These are phyloP conservation scores for Cylindrodendrum hubeiense DNA, from an alignment of 2,329 filamentous ascomycete species.

Conservation along the genomic window DNA sequence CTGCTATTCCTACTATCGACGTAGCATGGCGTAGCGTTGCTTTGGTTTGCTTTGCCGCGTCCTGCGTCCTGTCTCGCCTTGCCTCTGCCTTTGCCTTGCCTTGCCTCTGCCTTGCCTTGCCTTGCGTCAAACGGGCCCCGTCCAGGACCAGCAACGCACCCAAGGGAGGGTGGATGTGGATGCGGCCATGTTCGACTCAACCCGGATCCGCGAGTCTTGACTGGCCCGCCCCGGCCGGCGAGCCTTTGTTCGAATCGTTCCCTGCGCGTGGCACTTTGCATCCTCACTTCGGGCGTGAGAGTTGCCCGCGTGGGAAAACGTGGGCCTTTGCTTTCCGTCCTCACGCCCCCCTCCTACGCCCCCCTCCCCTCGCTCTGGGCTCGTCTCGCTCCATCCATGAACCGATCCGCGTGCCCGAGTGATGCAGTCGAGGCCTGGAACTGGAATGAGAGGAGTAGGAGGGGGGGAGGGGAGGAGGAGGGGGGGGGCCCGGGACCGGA, in stretches of 20 bases:
- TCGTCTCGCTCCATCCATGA: slow-evolving; percentile 5
- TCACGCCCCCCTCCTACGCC: slow-evolving; percentile 11
- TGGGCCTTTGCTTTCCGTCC: background rate
- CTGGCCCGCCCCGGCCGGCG: background rate
- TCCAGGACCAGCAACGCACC: background rate
- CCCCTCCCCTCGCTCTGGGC: background rate
- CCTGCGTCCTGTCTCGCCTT: background rate
- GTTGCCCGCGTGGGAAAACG: slow-evolving; percentile 3
- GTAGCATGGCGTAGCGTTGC: background rate
- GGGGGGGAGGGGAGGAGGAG: background rate
- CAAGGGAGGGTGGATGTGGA: background rate
- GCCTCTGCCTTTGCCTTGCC: background rate
- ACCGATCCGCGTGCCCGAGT: slow-evolving; percentile 9
- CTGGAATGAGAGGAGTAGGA: background rate
- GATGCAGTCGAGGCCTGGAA: slow-evolving; percentile 9
- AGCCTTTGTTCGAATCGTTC: background rate
- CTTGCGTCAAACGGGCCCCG: slow-evolving; percentile 3
- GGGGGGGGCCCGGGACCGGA: background rate
- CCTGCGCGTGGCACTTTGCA: slow-evolving; percentile 17
- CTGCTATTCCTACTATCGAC: background rate
- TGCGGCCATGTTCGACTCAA: background rate
- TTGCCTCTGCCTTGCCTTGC: background rate
- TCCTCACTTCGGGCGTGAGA: slow-evolving; percentile 5
- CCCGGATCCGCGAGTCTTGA: background rate
- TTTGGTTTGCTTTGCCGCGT: background rate